Percentiles rank a stretch among this genome's conserved stretches.
phyloP scores from a whole-genome alignment of 2,329 filamentous ascomycete genomes.

The Apiospora hydei region DNA sequence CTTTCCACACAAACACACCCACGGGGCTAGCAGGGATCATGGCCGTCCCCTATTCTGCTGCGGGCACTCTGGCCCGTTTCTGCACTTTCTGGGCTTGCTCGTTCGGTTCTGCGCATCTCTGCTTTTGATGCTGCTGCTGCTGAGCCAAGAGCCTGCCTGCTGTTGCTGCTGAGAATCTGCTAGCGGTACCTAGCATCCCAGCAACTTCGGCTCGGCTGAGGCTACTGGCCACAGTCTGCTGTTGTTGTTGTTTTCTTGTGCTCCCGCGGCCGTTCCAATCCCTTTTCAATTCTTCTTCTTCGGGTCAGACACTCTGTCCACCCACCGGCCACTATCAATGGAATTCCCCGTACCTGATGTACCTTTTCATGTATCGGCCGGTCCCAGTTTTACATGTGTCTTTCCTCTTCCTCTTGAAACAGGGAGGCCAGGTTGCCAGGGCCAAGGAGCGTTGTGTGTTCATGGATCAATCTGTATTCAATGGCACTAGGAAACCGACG shows the following conservation, averaged over 20 bases:
- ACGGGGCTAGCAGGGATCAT: background rate
- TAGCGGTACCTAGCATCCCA: too few relatives aligned
- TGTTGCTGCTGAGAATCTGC: too few relatives aligned
- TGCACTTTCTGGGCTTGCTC: background rate
- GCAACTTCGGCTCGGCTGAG: background rate
- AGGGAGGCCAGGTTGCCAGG: background rate
- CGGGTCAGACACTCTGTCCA: background rate
- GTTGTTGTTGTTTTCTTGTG: background rate
- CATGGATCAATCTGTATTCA: background rate
- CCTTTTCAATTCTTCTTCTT: background rate
- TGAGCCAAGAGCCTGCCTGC: too few relatives aligned
- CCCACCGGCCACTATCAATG: background rate
- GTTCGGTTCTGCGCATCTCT: background rate
- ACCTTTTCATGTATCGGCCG: background rate
- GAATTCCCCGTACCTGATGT: background rate
- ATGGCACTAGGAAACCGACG: background rate
- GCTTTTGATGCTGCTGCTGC: background rate
- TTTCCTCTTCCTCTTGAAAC: background rate
- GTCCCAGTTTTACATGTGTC: background rate
- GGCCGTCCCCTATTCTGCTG: slow-evolving; percentile 2
- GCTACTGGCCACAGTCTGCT: background rate
- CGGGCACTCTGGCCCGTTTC: background rate
- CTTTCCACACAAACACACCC: background rate
- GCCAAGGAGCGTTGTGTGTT: background rate
- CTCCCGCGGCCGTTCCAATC: background rate